Percentiles rank a stretch among this genome's conserved stretches.
Evolutionary conservation across 1,284 basidiomycete genomes (phyloP).

Genomic region (Tilletia walkeri): DNA sequence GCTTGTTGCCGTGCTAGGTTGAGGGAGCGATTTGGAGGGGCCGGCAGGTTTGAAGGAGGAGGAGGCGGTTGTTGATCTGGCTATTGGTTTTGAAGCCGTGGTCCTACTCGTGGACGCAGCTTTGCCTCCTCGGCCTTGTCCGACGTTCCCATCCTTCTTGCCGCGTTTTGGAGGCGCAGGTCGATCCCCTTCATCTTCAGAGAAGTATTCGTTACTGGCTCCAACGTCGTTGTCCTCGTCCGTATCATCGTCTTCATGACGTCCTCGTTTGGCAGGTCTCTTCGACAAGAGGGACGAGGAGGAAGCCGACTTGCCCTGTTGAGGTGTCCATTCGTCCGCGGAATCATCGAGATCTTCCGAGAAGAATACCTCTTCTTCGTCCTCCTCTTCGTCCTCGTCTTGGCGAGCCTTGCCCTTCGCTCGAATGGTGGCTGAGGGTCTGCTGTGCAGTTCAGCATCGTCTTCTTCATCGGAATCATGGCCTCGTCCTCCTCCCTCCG

Average conservation of each 20-base stretch:
- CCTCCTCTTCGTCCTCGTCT: no score
- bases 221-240: no score
- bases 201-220: no score
- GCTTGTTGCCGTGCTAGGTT: not conserved
- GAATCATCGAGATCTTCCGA: not conserved
- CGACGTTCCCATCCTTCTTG: no score
- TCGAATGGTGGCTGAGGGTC: not conserved
- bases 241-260: not conserved
- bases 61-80: no score
- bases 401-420: not conserved
- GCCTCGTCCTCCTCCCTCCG: not conserved
- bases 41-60: no score
- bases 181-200: no score
- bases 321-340: conserved; percentile 1
- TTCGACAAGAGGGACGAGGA: not conserved
- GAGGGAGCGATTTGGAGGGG: not conserved
- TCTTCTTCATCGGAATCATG: not conserved
- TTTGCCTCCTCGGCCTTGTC: no score
- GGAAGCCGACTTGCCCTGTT: not conserved
- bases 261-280: not conserved
- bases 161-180: no score
- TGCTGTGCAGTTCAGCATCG: not conserved
- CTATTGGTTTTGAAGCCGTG: no score
- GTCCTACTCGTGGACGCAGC: no score
- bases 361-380: not conserved